Percentiles rank a stretch among this genome's conserved stretches.
Conservation (phyloP, 805 yeast species). For the Suhomyces emberorum region DNA sequence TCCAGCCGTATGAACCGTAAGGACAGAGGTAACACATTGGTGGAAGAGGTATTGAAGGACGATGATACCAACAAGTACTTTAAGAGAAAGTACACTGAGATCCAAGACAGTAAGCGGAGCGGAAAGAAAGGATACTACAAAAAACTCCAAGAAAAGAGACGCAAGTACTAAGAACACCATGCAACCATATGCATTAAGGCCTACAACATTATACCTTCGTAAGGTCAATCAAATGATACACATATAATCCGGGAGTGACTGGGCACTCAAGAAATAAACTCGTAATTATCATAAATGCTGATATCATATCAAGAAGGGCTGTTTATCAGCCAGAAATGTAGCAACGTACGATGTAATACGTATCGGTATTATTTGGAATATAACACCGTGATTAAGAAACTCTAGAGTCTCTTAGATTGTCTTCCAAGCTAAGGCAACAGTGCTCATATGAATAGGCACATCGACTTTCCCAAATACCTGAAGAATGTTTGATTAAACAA, state of each 20-base stretch:
- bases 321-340: too few relatives aligned
- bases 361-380: too few relatives aligned
- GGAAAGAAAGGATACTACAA: conserved; percentile 71
- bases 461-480: too few relatives aligned
- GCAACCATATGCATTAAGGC: too few relatives aligned
- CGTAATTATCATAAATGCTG: background rate
- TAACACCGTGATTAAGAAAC: too few relatives aligned
- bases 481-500: too few relatives aligned
- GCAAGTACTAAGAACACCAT: conserved; percentile 32
- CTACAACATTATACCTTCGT: too few relatives aligned
- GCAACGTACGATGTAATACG: too few relatives aligned
- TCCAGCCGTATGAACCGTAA: conserved; percentile 62
- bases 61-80: conserved; percentile 68
- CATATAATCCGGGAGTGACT: background rate
- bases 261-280: background rate
- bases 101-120: conserved; percentile 57
- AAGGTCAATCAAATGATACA: background rate
- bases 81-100: conserved; percentile 78
- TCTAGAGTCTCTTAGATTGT: too few relatives aligned
- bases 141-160: conserved; percentile 59
- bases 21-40: conserved; percentile 72
- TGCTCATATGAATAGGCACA: too few relatives aligned
- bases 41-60: conserved; percentile 80
- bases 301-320: too few relatives aligned
- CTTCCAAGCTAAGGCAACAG: too few relatives aligned